Conservation (phyloP, 306 rosid genomes). For the Mimosa pudica region DNA sequence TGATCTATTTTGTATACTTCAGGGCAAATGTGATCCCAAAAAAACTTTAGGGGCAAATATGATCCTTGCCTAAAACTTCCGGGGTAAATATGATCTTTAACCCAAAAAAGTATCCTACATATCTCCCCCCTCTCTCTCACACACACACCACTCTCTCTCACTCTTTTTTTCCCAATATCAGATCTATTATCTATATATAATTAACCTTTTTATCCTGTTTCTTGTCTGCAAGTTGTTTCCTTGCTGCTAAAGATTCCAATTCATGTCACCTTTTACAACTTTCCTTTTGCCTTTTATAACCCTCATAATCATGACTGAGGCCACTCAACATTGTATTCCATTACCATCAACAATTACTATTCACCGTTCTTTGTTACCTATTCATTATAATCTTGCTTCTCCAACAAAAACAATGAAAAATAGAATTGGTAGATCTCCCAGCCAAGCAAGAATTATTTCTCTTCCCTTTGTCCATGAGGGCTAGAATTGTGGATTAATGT, state of each 20-base stretch:
- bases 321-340: slow-evolving; percentile 23
- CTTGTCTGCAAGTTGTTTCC: slow-evolving; percentile 43
- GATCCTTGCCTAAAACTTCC: no score
- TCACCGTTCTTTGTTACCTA: background rate
- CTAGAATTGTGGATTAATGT: no score
- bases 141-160: background rate
- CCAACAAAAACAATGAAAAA: no score
- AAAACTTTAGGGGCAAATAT: no score
- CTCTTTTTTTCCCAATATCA: slow-evolving; percentile 14
- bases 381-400: background rate
- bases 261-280: background rate
- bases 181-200: slow-evolving; percentile 1
- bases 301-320: slow-evolving; percentile 29
- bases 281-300: slow-evolving; percentile 5
- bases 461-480: no score
- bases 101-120: background rate
- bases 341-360: background rate
- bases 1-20: no score
- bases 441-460: no score
- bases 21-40: no score
- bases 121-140: background rate
- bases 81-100: no score
- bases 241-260: slow-evolving; percentile 28
- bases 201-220: no score
- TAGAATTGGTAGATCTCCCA: no score